These are phyloP conservation scores for Acacia crassicarpa DNA, from an alignment of 306 rosid genomes.

Conservation along the genomic window DNA sequence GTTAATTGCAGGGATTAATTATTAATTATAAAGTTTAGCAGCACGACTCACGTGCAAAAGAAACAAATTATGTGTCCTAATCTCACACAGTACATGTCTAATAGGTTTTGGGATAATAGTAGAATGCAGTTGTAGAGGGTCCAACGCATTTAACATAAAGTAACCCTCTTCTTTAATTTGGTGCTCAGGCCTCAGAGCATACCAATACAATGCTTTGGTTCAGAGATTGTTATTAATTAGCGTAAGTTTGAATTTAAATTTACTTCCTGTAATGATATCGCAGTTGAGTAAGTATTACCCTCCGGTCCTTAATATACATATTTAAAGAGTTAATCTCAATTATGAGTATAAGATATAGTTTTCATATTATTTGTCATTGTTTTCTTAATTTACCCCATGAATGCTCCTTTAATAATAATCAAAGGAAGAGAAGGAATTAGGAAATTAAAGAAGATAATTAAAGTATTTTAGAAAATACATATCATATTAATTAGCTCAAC, in stretches of 20 bases:
- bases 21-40: slow-evolving; percentile 1
- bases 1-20: slow-evolving; percentile 2
- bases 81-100: neutral
- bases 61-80: neutral
- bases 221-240: neutral
- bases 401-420: too few species aligned
- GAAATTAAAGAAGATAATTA: too few species aligned
- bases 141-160: neutral
- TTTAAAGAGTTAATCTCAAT: too few species aligned
- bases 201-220: neutral
- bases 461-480: too few species aligned
- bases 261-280: neutral
- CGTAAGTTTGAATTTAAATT: neutral
- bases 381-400: too few species aligned
- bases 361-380: too few species aligned
- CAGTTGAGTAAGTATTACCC: neutral
- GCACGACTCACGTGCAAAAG: neutral
- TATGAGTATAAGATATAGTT: too few species aligned
- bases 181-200: neutral
- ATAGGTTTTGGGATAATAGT: neutral
- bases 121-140: neutral
- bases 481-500: too few species aligned
- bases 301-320: too few species aligned
- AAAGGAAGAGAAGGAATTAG: too few species aligned
- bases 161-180: neutral